These are phyloP conservation scores for Russula sp. DNA, from an alignment of 768 basidiomycete species.

Conservation along the genomic window DNA sequence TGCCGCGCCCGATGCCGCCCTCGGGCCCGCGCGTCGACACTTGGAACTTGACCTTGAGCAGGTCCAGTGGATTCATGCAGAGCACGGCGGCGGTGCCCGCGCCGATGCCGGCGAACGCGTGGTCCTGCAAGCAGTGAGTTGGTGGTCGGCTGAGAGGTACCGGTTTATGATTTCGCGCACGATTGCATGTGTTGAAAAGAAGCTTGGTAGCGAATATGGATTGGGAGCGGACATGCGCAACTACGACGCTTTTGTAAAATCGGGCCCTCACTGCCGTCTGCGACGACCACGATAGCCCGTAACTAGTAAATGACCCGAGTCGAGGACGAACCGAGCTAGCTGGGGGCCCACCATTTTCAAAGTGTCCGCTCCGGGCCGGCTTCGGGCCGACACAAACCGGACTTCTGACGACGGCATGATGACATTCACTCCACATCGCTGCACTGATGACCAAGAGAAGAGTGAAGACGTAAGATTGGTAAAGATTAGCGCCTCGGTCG, in stretches of 20 bases:
- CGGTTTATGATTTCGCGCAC: conserved; percentile 18
- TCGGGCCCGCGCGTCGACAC: conserved; percentile 63
- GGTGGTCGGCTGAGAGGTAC: background rate
- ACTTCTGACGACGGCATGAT: no score
- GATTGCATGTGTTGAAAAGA: conserved; percentile 30
- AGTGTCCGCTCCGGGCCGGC: no score
- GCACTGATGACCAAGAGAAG: no score
- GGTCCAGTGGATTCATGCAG: conserved; percentile 95
- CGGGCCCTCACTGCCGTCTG: background rate
- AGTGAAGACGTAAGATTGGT: no score
- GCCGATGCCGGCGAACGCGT: conserved; percentile 89
- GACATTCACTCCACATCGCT: no score
- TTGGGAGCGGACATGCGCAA: conserved; percentile 12
- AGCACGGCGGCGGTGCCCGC: conserved; percentile 90
- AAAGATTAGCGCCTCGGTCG: no score
- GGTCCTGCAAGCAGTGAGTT: conserved; percentile 54
- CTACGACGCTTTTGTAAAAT: background rate
- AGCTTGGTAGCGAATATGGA: conserved; percentile 22
- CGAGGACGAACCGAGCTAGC: background rate
- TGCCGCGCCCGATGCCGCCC: conserved; percentile 61
- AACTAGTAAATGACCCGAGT: background rate
- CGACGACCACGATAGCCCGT: background rate
- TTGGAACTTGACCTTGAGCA: conserved; percentile 92
- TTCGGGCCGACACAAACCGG: no score
- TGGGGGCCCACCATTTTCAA: no score